Evolutionary conservation across 140 eudicot species (phyloP).

Genomic region (Stevia rebaudiana): DNA sequence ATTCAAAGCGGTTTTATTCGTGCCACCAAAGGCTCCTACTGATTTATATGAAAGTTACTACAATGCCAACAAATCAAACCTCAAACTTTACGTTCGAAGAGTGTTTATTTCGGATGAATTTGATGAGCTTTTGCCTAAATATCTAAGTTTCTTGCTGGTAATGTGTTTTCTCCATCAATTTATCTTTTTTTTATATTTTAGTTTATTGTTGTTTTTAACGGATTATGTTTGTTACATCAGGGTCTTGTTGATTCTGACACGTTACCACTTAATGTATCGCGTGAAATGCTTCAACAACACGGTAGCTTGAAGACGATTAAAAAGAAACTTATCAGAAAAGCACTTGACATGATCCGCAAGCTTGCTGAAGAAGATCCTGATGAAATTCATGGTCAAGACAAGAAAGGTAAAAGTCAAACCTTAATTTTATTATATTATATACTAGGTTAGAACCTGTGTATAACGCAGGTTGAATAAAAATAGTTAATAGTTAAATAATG

Average conservation of each 20-base stretch:
- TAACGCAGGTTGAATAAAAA: too few species aligned
- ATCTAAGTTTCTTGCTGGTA: slow-evolving; percentile 83
- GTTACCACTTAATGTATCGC: slow-evolving; percentile 82
- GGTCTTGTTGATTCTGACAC: slow-evolving; percentile 99
- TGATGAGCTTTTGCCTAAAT: slow-evolving; percentile 92
- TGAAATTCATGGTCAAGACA: slow-evolving; percentile 61
- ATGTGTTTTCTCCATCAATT: background rate
- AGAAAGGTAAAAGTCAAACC: slow-evolving; percentile 46
- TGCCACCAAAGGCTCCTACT: slow-evolving; percentile 96
- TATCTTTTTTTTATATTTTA: background rate
- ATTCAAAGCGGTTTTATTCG: slow-evolving; percentile 88
- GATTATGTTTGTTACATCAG: slow-evolving; percentile 29
- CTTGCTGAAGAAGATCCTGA: slow-evolving; percentile 99
- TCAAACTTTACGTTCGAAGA: slow-evolving; percentile 87
- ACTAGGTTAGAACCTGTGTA: too few species aligned
- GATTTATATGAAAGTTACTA: slow-evolving; percentile 96
- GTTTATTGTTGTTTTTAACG: background rate
- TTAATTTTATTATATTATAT: background rate
- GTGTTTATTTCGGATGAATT: slow-evolving; percentile 95
- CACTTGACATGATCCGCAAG: slow-evolving; percentile 96
- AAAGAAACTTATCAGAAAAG: slow-evolving; percentile 94
- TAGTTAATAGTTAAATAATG: too few species aligned
- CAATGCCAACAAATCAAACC: slow-evolving; percentile 77
- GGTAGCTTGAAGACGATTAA: slow-evolving; percentile 93
- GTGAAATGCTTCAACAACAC: slow-evolving; percentile 99